Evolutionary conservation across 2,329 filamentous ascomycete species (phyloP), one percentile per base, ranked within the genome.

Genomic region (Aspergillus hortae): DNA sequence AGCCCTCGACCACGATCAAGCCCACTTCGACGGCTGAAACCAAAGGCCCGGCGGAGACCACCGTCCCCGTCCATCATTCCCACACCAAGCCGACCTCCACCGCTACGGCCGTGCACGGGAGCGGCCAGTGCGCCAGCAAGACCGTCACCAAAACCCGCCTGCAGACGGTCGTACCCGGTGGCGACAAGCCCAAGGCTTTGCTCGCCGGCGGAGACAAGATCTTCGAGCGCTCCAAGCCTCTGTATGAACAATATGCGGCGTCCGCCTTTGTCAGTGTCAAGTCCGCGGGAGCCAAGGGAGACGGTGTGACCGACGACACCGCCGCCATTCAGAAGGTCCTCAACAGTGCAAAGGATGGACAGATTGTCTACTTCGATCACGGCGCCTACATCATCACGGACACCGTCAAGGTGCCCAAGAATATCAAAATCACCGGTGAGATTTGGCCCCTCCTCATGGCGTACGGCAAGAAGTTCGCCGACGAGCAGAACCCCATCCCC

Each of bases 371-470:
- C 71, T 84, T 84, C 61, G 83, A 86, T 59, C 82, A 86, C 60
- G 84, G 83, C 52, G 79, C 81, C 21, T 87, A 87, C 66, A 64
- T 84, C 32, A 75, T 87, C 66, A 81, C 77, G 21, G 74, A 80
- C 54, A 86, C 84, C 4, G 71, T 87, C 65, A 77, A 76, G 49
- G 75, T 86, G 2, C 83, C 83, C 53, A 88, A 87, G 77, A 82
- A 90, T 65, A 85, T 92, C 75, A 88, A 86, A 74, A 92, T 97
- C 67, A 89, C 89, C 6, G 92, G 92, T 63, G 91, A 96, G 74
- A 85, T 95, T 67, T 96, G 90, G 89, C 87, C 92, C 2, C 75
- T 95, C 56, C 87, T 97, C 69, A 87, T 96, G 80, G 92, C 90
- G 23, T 83, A 85, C 46, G 92, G 92, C 48, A 67, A 74, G 32